A percentile compares a stretch with the other conserved stretches of the same genome.
phyloP scores from a whole-genome alignment of 2,329 filamentous ascomycete species.

The Fusarium penzigii region DNA sequence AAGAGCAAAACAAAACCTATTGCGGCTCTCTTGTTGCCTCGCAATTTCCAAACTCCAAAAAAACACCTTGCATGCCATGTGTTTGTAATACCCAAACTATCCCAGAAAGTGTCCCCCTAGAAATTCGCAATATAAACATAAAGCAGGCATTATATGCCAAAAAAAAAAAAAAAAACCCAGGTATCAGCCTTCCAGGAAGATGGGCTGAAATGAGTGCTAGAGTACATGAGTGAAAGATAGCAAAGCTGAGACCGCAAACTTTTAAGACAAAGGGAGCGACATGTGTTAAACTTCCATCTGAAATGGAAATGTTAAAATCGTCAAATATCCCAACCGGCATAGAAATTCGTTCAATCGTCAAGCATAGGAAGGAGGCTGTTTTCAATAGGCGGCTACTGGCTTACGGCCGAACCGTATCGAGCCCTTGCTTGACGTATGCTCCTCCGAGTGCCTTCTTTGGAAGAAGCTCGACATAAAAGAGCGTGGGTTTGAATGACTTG shows the following conservation, averaged over 20 bases:
- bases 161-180: not conserved
- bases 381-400: constrained; percentile 39
- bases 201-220: not conserved
- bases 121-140: not conserved
- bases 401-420: constrained; percentile 39
- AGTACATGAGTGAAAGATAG: not conserved
- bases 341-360: not conserved
- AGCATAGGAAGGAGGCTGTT: not conserved
- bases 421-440: constrained; percentile 33
- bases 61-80: constrained; percentile 22
- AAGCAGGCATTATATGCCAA: not conserved
- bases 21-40: constrained; percentile 8
- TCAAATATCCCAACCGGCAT: not conserved
- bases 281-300: not conserved
- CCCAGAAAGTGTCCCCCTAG: constrained; percentile 11
- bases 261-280: not conserved
- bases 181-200: not conserved
- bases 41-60: constrained; percentile 12
- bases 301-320: not conserved
- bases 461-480: constrained; percentile 43
- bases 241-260: not conserved
- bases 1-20: not conserved
- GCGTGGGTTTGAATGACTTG: constrained; percentile 27
- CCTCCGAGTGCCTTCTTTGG: constrained; percentile 43
- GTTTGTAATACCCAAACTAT: constrained; percentile 7